Conservation (phyloP, 441 rosid genomes). For the Flueggea neowawraea region DNA sequence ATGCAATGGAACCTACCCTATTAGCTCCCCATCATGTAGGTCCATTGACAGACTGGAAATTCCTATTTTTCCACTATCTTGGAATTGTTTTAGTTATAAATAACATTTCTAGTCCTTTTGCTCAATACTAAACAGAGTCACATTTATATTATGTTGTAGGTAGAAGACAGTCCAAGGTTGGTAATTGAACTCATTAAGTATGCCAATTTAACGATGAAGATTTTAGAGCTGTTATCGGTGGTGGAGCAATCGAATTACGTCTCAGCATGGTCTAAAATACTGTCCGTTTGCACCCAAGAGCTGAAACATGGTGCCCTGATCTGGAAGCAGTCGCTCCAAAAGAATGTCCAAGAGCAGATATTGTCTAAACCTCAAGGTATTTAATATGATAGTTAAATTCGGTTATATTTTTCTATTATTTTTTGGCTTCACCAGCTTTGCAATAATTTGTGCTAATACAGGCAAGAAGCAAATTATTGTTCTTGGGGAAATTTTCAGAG, state of each 20-base stretch:
- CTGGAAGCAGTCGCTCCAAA: conserved; percentile 51
- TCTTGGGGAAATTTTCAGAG: conserved; percentile 74
- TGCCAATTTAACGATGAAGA: conserved; percentile 32
- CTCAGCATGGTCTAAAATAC: conserved; percentile 50
- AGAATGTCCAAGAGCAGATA: conserved; percentile 34
- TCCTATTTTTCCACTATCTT: neutral
- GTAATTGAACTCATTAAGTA: conserved; percentile 48
- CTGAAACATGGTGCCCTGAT: conserved; percentile 62
- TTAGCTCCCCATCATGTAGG: no score
- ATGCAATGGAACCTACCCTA: no score
- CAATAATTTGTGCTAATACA: conserved; percentile 19
- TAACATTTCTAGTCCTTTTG: neutral
- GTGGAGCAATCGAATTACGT: conserved; percentile 48
- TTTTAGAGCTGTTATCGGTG: conserved; percentile 41
- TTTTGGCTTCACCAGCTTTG: neutral
- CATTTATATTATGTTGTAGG: conserved; percentile 30
- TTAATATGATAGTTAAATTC: neutral
- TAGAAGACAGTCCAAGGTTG: conserved; percentile 38
- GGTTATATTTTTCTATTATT: no score
- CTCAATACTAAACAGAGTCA: conserved; percentile 4
- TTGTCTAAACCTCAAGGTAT: conserved; percentile 51
- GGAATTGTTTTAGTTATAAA: neutral
- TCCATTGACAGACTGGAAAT: no score
- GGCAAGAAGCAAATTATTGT: conserved; percentile 54
- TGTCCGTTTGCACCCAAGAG: conserved; percentile 54